A percentile compares a stretch with the other conserved stretches of the same genome.
Conservation (phyloP, 23 red algal genomes). For the Pyropia yezoensis region DNA sequence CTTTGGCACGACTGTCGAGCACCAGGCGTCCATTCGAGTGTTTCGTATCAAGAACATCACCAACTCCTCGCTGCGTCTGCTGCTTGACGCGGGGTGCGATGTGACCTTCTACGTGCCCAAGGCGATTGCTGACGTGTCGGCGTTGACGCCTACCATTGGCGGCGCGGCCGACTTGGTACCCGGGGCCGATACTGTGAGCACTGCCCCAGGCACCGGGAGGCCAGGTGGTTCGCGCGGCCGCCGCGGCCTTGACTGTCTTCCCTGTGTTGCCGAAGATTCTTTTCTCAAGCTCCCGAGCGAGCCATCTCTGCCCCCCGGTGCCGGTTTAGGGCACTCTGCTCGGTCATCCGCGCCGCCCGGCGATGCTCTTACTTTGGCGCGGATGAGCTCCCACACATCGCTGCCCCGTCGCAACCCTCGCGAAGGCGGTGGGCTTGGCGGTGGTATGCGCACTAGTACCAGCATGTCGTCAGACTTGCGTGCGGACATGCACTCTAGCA, state of each 20-base stretch:
- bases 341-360: too few species aligned
- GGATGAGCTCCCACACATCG: too few species aligned
- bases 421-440: too few species aligned
- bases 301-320: not conserved
- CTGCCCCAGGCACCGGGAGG: not conserved
- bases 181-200: not conserved
- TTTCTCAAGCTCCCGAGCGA: constrained; percentile 1
- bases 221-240: not conserved
- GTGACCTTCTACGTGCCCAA: constrained; percentile 32
- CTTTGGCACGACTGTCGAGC: constrained; percentile 58
- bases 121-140: not conserved
- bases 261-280: not conserved
- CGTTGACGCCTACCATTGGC: not conserved
- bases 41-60: constrained; percentile 73
- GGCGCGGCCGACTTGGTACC: not conserved
- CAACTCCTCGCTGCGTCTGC: constrained; percentile 28
- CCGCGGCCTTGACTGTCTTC: not conserved
- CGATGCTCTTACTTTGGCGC: too few species aligned
- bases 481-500: too few species aligned
- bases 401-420: too few species aligned
- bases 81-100: constrained; percentile 29
- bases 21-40: constrained; percentile 46
- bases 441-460: too few species aligned
- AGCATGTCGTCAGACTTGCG: too few species aligned
- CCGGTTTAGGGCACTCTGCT: too few species aligned